Base-by-base conservation (phyloP, 352 stramenopile species). In the Phytopythium aichiense region DNA sequence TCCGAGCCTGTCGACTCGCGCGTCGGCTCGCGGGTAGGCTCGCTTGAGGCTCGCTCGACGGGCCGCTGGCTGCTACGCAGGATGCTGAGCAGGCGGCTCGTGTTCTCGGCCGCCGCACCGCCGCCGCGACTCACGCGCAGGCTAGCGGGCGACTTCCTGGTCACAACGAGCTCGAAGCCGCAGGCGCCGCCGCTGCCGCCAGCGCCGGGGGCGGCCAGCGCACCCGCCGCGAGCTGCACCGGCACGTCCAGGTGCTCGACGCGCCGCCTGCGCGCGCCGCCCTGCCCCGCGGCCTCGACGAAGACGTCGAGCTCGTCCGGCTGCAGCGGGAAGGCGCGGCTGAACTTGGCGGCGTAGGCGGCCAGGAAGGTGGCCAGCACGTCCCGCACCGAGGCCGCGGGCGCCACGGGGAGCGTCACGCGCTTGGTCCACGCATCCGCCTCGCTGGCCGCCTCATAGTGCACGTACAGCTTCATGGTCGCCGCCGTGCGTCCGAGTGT, bases 391-490 rank as follows among this genome's bases (percentile, higher is more conserved):
- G 78, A 81, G 20, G 61, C 54, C 31, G 51, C 68, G 23, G 56
- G 43, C 53, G 64, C 56, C 15, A 56, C 33, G 11, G 72, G 65
- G 20, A 90, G 56, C 9, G 68, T 78, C 22, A 91, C 31, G 18
- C 81, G 79, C 62, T 79, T 87, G 6, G 81, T 88, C 75, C 81
- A 88, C 56, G 68, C 60, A 30, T 71, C 25, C 37, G 35, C 42
- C 35, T 67, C 52, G 30, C 66, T 59, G 28, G 51, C 18, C 18
- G 70, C 65, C 69, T 89, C 81, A 30, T 76, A 84, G 71, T 93
- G 84, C 55, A 93, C 72, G 65, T 91, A 91, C 16, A 92, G 65
- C 62, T 77, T 80, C 71, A 74, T 79, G 16, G 7, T 18, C 20
- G 30, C 33, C 35, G 35, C 35, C 35, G 35, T 40, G 9, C 35